Evolutionary conservation across 768 basidiomycete genomes (phyloP), one percentile per base, ranked within the genome.

Genomic region (Hygrophorus pudorinus): DNA sequence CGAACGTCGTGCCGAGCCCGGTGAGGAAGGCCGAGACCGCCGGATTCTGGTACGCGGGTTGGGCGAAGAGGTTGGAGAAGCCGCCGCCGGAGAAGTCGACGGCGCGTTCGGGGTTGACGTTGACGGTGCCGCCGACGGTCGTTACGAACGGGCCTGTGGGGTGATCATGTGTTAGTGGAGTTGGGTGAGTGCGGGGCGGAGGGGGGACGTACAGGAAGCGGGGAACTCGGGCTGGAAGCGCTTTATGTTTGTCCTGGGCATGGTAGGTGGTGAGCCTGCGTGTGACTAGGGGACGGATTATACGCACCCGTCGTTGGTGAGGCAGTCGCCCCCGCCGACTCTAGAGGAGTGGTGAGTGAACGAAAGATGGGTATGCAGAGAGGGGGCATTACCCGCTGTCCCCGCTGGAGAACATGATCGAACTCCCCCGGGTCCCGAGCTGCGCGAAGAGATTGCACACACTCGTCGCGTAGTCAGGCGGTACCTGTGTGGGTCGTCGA

Each of bases 291-390:
- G n/a, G n/a, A n/a, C n/a, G n/a, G n/a, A n/a, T n/a, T n/a, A n/a
- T n/a, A n/a, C n/a, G n/a, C n/a, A n/a, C 6, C 74, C 76, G 42
- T 70, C 62, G 54, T 76, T 78, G 7, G 70, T 61, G 32, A 64
- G 49, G 49, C 77, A 79, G 42, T 73, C 46, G 29, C 66, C 63
- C 47, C 67, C 75, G 11, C 78, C 78, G 1, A 77, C 77, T 29
- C 78, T 78, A 21, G 41, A 73, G 67, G 34, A 61, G 51, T 55
- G 67, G 68, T n/a, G n/a, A n/a, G n/a, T n/a, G n/a, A n/a, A n/a
- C n/a, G n/a, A n/a, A n/a, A n/a, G n/a, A n/a, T n/a, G n/a, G n/a
- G n/a, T n/a, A n/a, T n/a, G n/a, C n/a, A n/a, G n/a, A n/a, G n/a
- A n/a, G n/a, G n/a, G n/a, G n/a, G n/a, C n/a, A n/a, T 17, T 67